Base-by-base conservation (phyloP, 2,329 filamentous ascomycete species). In the Fusarium sp. region DNA sequence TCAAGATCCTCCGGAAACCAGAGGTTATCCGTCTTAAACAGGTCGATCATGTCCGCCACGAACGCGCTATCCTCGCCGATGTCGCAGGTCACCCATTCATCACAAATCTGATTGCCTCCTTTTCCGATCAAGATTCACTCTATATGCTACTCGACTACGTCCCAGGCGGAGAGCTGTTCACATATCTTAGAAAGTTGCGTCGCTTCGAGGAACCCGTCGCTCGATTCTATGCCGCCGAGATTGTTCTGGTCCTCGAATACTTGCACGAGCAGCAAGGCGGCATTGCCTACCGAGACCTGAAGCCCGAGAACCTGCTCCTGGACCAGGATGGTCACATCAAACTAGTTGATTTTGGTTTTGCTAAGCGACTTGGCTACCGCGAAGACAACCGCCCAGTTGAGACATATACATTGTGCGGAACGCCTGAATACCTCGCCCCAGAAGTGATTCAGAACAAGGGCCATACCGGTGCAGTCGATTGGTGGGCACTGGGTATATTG, bases 61-160 rank as follows among this genome's bases (percentile, higher is more conserved):
- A 96, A 84, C 91, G 92, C 74, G 88, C 90, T 68, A 91, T 95
- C 72, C 88, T 96, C 54, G 88, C 89, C 75, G 90, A 92, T 70
- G 91, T 95, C 49, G 90, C 91, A 48, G 92, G 92, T 25, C 90
- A 94, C 77, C 93, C 93, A 25, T 96, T 95, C 81, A 94, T 96
- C 77, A 94, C 93, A 55, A 90, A 88, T 67, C 87, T 95, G 77
- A 85, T 92, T 52, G 91, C 90, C 65, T 93, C 92, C 71, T 96
- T 95, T 82, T 90, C 93, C 77, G 92, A 95, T 80, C 83, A 85
- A 74, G 91, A 94, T 75, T 92, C 91, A 20, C 83, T 95, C 45
- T 95, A 95, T 78, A 92, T 95, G 87, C 86, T 95, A 71, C 90
- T 94, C 74, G 92, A 94, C 80, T 94, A 94, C 79, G 90, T 93